phyloP scores from a whole-genome alignment of 139 green algal genomes.

The Yamagishiella unicocca region DNA sequence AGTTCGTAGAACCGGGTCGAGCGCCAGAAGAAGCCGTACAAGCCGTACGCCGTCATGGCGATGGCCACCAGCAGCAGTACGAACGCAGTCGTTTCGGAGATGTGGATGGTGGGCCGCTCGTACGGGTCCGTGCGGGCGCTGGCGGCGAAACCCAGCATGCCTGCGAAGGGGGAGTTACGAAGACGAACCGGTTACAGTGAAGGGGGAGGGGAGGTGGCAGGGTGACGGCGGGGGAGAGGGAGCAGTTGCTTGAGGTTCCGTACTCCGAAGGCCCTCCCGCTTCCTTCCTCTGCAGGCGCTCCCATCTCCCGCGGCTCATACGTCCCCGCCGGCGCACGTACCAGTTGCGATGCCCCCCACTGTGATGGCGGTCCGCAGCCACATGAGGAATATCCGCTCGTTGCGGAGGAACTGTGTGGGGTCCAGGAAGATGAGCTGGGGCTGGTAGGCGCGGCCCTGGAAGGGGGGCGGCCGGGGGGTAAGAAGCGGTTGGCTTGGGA shows the following conservation, averaged over 20 bases:
- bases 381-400: slow-evolving; percentile 53
- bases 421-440: slow-evolving; percentile 43
- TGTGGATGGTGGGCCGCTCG: slow-evolving; percentile 53
- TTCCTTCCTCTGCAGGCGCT: neutral
- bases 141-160: slow-evolving; percentile 53
- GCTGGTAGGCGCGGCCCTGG: slow-evolving; percentile 35
- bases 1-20: slow-evolving; percentile 33
- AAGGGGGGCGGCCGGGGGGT: neutral
- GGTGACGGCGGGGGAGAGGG: neutral
- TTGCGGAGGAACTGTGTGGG: slow-evolving; percentile 47
- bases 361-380: slow-evolving; percentile 46
- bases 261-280: too few species aligned
- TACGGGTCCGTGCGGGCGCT: slow-evolving; percentile 29
- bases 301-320: too few species aligned
- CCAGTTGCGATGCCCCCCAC: slow-evolving; percentile 46
- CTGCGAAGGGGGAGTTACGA: too few species aligned
- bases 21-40: slow-evolving; percentile 38
- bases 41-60: slow-evolving; percentile 36
- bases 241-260: too few species aligned
- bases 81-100: slow-evolving; percentile 48
- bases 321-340: too few species aligned
- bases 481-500: neutral
- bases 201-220: neutral
- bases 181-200: too few species aligned
- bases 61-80: slow-evolving; percentile 44